These are phyloP conservation scores for Coniochaeta sp. DNA, from an alignment of 2,329 filamentous ascomycete genomes.

Conservation along the genomic window DNA sequence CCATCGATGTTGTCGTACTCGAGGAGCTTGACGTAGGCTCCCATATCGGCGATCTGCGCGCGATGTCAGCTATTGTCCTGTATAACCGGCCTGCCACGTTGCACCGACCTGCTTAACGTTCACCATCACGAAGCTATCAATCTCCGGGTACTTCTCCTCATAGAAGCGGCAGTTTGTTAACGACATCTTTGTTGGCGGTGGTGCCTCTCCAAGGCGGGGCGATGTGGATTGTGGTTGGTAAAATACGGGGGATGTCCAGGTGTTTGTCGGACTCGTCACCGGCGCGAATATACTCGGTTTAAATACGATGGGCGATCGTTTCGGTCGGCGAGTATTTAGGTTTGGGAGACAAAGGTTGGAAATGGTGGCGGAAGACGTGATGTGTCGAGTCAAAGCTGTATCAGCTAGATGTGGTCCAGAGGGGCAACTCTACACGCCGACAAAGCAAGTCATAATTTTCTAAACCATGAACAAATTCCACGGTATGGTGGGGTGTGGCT, in stretches of 20 bases:
- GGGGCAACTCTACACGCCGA: neutral
- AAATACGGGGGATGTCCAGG: neutral
- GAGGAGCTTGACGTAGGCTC: constrained; percentile 97
- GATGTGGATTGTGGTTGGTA: neutral
- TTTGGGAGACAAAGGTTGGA: neutral
- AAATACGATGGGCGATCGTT: neutral
- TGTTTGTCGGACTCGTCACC: constrained; percentile 1
- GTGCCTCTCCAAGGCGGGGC: constrained; percentile 14
- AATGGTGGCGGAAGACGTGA: neutral
- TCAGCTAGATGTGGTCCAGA: neutral
- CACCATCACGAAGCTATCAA: constrained; percentile 99
- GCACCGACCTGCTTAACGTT: constrained; percentile 87
- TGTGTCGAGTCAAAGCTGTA: neutral
- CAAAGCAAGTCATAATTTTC: neutral
- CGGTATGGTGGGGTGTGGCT: neutral
- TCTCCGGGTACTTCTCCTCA: constrained; percentile 73
- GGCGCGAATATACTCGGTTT: neutral
- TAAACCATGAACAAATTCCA: neutral
- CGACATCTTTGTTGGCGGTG: constrained; percentile 25
- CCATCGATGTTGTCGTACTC: constrained; percentile 99
- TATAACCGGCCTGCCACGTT: neutral
- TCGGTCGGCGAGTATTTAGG: neutral
- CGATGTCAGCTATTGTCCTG: constrained; percentile 2
- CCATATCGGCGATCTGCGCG: constrained; percentile 92
- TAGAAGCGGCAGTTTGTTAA: constrained; percentile 30